A percentile compares a stretch with the other conserved stretches of the same genome.
phyloP scores from a whole-genome alignment of 768 basidiomycete species.

The Scleroderma bovista region DNA sequence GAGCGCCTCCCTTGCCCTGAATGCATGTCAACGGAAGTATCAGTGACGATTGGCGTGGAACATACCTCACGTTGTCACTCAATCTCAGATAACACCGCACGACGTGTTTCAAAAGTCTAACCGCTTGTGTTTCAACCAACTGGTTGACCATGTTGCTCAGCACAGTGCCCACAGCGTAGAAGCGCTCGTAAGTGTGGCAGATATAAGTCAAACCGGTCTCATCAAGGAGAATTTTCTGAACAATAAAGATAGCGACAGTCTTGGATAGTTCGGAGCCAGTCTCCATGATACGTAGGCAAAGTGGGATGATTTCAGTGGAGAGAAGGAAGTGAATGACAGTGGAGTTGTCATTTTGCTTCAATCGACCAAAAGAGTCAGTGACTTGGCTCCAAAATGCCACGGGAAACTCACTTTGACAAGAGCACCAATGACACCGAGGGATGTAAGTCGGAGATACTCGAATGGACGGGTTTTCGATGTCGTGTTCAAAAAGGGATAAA shows the following conservation, averaged over 20 bases:
- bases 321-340: conserved; percentile 98
- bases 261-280: conserved; percentile 98
- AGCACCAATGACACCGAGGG: conserved; percentile 98
- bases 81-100: conserved; percentile 94
- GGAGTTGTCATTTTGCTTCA: conserved; percentile 97
- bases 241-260: conserved; percentile 99
- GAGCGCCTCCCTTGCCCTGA: conserved; percentile 90
- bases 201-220: conserved; percentile 98
- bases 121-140: conserved; percentile 96
- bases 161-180: conserved; percentile 98
- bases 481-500: conserved; percentile 98
- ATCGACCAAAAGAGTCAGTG: conserved; percentile 9
- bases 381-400: background rate
- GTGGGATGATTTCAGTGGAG: conserved; percentile 98
- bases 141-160: conserved; percentile 99
- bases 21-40: conserved; percentile 7
- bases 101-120: conserved; percentile 93
- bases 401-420: conserved; percentile 77
- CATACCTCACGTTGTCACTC: conserved; percentile 91
- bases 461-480: conserved; percentile 99
- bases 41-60: conserved; percentile 10
- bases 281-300: conserved; percentile 99
- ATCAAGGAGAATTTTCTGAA: conserved; percentile 95
- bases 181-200: conserved; percentile 99
- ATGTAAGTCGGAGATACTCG: conserved; percentile 98